These are phyloP conservation scores for Populus hybrid DNA, from an alignment of 441 rosid genomes.

Conservation along the genomic window DNA sequence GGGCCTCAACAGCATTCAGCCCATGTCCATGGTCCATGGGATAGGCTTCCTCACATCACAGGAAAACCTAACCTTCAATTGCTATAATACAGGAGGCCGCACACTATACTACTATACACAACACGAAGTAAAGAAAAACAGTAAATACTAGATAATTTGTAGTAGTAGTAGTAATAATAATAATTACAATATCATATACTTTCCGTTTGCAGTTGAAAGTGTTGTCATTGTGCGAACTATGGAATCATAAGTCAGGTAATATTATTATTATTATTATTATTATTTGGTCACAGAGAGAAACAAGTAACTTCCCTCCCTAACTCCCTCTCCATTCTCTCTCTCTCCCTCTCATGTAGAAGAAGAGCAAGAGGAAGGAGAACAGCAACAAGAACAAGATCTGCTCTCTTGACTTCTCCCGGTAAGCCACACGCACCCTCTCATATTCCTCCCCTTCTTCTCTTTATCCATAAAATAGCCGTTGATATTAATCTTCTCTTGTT, in stretches of 20 bases:
- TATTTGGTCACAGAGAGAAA: not conserved
- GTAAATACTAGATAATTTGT: too few species aligned
- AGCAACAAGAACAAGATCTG: not conserved
- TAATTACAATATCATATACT: not conserved
- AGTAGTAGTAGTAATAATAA: too few species aligned
- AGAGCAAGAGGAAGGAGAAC: not conserved
- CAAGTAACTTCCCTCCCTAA: not conserved
- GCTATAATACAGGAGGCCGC: too few species aligned
- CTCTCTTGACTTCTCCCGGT: not conserved
- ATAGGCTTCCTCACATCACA: not conserved
- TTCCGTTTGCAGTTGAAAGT: too few species aligned
- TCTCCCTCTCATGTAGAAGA: not conserved
- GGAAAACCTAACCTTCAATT: too few species aligned
- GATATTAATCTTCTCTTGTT: not conserved
- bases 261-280: too few species aligned
- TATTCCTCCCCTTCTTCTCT: not conserved
- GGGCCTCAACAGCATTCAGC: not conserved
- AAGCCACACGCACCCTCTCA: not conserved
- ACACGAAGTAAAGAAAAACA: too few species aligned
- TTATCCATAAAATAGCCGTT: not conserved
- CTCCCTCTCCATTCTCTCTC: not conserved
- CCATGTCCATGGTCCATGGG: not conserved
- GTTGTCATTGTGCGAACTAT: too few species aligned
- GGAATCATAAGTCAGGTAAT: too few species aligned
- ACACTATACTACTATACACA: too few species aligned